These are phyloP conservation scores for Podospora australis DNA, from an alignment of 495 filamentous ascomycete genomes.

Conservation along the genomic window DNA sequence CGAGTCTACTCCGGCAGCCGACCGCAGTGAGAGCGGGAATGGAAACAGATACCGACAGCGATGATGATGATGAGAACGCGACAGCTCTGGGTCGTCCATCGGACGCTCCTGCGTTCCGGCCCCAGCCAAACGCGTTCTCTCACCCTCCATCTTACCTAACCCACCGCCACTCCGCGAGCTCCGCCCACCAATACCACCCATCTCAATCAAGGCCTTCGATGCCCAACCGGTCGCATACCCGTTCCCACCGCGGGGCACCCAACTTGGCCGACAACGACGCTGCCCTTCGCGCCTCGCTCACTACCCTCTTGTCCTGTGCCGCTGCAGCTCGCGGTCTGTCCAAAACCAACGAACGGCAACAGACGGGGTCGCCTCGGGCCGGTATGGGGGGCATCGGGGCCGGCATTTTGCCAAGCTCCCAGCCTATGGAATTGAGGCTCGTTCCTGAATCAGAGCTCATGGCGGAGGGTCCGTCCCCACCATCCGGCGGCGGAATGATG, in stretches of 20 bases:
- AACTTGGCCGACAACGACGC: conserved; percentile 83
- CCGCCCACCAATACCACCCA: conserved; percentile 36
- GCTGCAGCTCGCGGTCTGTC: conserved; percentile 78
- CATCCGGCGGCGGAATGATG: conserved; percentile 10
- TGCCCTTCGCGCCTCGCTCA: conserved; percentile 83
- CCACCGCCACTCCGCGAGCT: conserved; percentile 42
- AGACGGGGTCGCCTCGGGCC: conserved; percentile 8
- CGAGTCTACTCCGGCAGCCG: conserved; percentile 15
- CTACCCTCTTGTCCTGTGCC: conserved; percentile 88
- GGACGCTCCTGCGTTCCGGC: conserved; percentile 60
- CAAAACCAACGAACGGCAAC: conserved; percentile 46
- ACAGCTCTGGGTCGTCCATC: conserved; percentile 64
- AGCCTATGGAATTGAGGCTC: conserved; percentile 52
- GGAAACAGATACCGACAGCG: conserved; percentile 26
- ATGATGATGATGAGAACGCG: conserved; percentile 66
- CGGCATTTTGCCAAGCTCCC: conserved; percentile 41
- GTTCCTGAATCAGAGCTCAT: conserved; percentile 72
- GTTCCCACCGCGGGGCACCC: conserved; percentile 43
- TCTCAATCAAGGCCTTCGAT: conserved; percentile 35
- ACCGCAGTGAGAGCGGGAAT: conserved; percentile 11
- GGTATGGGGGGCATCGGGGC: conserved; percentile 4
- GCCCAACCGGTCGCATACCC: conserved; percentile 31
- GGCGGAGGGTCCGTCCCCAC: conserved; percentile 27
- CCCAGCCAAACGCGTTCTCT: conserved; percentile 84
- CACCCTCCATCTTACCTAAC: conserved; percentile 63